phyloP scores from a whole-genome alignment of 371 early-diverging fungal genomes.

The Dichotomocladium elegans region DNA sequence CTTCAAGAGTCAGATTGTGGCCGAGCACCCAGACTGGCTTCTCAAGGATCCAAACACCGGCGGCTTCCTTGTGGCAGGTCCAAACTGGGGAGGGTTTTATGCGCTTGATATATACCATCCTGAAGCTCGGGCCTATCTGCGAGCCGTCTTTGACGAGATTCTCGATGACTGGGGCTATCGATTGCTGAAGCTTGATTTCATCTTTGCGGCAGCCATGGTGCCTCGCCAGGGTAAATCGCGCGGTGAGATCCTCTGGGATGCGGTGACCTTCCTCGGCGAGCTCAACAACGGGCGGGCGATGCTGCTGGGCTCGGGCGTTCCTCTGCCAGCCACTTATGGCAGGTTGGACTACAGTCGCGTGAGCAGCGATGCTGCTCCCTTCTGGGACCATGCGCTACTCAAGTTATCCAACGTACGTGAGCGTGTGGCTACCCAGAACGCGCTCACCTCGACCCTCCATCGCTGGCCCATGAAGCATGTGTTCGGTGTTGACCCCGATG shows the following conservation, averaged over 20 bases:
- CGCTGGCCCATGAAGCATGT: slow-evolving; percentile 43
- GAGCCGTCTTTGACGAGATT: slow-evolving; percentile 33
- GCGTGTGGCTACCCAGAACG: slow-evolving; percentile 40
- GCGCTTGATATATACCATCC: slow-evolving; percentile 41
- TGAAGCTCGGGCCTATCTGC: slow-evolving; percentile 31
- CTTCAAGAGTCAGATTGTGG: slow-evolving; percentile 30
- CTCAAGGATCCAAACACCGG: slow-evolving; percentile 17
- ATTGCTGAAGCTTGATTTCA: slow-evolving; percentile 45
- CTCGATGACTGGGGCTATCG: slow-evolving; percentile 39
- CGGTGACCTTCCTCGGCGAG: slow-evolving; percentile 32
- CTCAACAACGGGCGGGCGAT: slow-evolving; percentile 30
- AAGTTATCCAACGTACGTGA: slow-evolving; percentile 39
- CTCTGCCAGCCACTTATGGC: slow-evolving; percentile 36
- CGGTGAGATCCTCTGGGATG: slow-evolving; percentile 47
- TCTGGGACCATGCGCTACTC: slow-evolving; percentile 35
- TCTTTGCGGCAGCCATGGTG: slow-evolving; percentile 43
- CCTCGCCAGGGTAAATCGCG: slow-evolving; percentile 41
- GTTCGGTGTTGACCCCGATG: slow-evolving; percentile 50
- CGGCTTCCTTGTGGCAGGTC: slow-evolving; percentile 14
- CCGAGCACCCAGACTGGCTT: slow-evolving; percentile 43
- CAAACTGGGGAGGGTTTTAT: slow-evolving; percentile 28
- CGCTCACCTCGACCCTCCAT: slow-evolving; percentile 36
- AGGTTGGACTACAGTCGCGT: slow-evolving; percentile 41
- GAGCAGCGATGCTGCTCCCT: slow-evolving; percentile 41
- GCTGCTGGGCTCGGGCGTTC: slow-evolving; percentile 43